Evolutionary conservation across 805 yeast genomes (phyloP).

Genomic region (Clavispora carvajalis): DNA sequence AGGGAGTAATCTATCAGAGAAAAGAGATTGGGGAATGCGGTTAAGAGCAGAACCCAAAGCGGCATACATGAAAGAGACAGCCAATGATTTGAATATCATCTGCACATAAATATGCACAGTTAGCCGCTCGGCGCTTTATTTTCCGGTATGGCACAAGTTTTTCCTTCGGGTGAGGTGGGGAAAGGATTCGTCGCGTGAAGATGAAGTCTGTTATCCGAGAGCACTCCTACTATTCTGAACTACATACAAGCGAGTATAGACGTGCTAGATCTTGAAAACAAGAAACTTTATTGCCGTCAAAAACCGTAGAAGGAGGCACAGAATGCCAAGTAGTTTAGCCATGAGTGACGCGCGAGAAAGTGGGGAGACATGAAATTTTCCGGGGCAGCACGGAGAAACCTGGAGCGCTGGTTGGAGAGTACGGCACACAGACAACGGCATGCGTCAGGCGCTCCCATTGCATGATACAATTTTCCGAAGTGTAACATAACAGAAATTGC

Average conservation of each 20-base stretch:
- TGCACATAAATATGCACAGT: neutral
- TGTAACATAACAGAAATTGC: conserved; percentile 1
- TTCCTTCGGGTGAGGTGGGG: conserved; percentile 1
- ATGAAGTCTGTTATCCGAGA: neutral
- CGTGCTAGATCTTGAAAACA: no score
- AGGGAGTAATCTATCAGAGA: no score
- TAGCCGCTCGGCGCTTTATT: neutral
- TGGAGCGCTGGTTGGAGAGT: conserved; percentile 10
- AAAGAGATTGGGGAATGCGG: no score
- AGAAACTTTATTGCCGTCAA: no score
- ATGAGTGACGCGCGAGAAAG: neutral
- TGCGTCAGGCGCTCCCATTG: conserved; percentile 1
- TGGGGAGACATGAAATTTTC: conserved; percentile 12
- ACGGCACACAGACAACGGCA: conserved; percentile 5
- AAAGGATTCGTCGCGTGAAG: neutral
- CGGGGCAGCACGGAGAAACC: conserved; percentile 19
- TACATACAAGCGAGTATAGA: no score
- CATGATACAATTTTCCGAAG: conserved; percentile 9
- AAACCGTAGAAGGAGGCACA: no score
- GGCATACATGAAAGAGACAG: no score
- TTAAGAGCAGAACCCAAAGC: no score
- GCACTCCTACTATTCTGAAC: no score
- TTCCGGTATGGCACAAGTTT: neutral
- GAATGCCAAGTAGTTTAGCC: neutral
- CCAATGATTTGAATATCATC: neutral